Percentiles rank a stretch among this genome's conserved stretches.
phyloP scores from a whole-genome alignment of 441 rosid species.

The Populus trichocarpa region DNA sequence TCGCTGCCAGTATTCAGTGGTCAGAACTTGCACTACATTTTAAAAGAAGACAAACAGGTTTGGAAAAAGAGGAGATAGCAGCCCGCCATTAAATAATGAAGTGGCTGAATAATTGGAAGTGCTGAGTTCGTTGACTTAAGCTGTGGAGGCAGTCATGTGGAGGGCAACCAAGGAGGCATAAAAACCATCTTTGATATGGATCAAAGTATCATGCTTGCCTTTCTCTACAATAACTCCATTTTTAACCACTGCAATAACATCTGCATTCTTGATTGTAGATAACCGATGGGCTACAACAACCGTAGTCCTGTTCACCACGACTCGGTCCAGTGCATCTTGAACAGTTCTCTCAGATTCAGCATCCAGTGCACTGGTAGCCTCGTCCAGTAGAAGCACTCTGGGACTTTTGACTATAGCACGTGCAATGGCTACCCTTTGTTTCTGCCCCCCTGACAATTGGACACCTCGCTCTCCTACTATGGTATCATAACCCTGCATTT shows the following conservation, averaged over 20 bases:
- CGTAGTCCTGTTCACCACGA: slow-evolving; percentile 55
- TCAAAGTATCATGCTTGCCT: slow-evolving; percentile 55
- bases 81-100: neutral
- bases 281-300: slow-evolving; percentile 67
- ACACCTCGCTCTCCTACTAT: slow-evolving; percentile 73
- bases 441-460: slow-evolving; percentile 73
- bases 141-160: slow-evolving; percentile 35
- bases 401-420: slow-evolving; percentile 68
- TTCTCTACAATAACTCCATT: slow-evolving; percentile 63
- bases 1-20: neutral
- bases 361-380: slow-evolving; percentile 77
- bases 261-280: slow-evolving; percentile 57
- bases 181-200: slow-evolving; percentile 43
- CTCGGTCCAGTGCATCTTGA: slow-evolving; percentile 60
- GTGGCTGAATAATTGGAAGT: neutral
- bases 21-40: neutral
- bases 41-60: neutral
- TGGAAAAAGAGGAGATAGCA: neutral
- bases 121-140: neutral
- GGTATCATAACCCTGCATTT: slow-evolving; percentile 59
- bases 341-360: slow-evolving; percentile 67
- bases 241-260: slow-evolving; percentile 60
- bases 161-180: slow-evolving; percentile 63
- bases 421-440: slow-evolving; percentile 72
- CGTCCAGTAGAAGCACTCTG: slow-evolving; percentile 51